A percentile compares a stretch with the other conserved stretches of the same genome.
Conservation (phyloP, 2,329 filamentous ascomycete species). For the Fusarium sp. region DNA sequence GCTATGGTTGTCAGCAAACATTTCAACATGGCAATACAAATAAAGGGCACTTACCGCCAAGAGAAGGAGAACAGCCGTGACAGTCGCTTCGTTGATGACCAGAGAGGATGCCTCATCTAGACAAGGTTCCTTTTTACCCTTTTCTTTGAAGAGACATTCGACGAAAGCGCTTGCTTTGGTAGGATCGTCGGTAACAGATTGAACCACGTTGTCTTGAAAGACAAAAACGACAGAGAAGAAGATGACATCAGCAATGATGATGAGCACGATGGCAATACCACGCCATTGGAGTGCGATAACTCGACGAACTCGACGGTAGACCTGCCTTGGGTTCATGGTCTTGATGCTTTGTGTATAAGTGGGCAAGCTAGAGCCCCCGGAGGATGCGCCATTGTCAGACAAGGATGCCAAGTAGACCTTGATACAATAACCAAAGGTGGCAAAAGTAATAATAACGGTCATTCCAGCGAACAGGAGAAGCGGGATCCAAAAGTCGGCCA, state of each 20-base stretch:
- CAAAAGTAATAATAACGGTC: constrained; percentile 82
- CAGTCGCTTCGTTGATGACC: constrained; percentile 77
- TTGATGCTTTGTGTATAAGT: constrained; percentile 76
- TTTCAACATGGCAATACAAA: neutral
- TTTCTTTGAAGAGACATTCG: constrained; percentile 68
- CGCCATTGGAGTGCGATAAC: constrained; percentile 95
- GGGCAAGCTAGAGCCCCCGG: constrained; percentile 76
- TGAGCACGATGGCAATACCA: constrained; percentile 86
- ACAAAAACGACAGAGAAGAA: constrained; percentile 95
- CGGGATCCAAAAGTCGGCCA: constrained; percentile 91
- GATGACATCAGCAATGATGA: constrained; percentile 90
- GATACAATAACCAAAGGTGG: constrained; percentile 91
- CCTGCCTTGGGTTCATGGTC: constrained; percentile 83
- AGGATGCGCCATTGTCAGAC: constrained; percentile 75
- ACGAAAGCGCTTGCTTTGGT: constrained; percentile 72
- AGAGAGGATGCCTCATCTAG: constrained; percentile 66
- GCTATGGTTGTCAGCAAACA: constrained; percentile 52
- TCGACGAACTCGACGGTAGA: constrained; percentile 85
- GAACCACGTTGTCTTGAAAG: constrained; percentile 79
- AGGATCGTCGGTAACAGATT: constrained; percentile 64
- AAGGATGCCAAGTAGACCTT: constrained; percentile 92
- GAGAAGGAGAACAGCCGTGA: constrained; percentile 83
- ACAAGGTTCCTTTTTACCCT: constrained; percentile 72
- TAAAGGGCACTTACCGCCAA: constrained; percentile 69
- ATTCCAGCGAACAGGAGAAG: constrained; percentile 79